These are phyloP conservation scores for Phaffomyces thermotolerans DNA, from an alignment of 805 yeast species.

Conservation along the genomic window DNA sequence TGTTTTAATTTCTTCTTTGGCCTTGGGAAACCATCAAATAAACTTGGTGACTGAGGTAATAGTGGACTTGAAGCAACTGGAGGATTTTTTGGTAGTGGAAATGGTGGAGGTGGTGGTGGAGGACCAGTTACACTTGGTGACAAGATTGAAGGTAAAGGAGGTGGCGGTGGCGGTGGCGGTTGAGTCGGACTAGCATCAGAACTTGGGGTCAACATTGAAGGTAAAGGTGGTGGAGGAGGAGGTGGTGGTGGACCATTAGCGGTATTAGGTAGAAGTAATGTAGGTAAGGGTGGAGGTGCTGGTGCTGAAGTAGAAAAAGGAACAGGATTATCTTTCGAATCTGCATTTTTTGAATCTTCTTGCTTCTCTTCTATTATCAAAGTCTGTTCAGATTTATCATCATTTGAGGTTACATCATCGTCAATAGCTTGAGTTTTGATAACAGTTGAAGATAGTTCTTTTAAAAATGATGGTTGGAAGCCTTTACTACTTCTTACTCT, in stretches of 20 bases:
- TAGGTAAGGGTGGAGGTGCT: constrained; percentile 8
- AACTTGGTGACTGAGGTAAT: constrained; percentile 10
- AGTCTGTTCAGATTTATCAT: not conserved
- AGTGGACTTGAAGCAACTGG: constrained; percentile 14
- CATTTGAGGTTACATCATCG: not conserved
- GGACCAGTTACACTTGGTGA: constrained; percentile 12
- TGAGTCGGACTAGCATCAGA: constrained; percentile 14
- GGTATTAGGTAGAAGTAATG: constrained; percentile 24
- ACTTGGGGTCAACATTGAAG: constrained; percentile 15
- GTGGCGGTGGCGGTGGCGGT: constrained; percentile 27
- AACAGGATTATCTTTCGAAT: constrained; percentile 1
- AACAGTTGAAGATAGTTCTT: constrained; percentile 47
- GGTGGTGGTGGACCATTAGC: not conserved
- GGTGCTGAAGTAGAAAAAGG: constrained; percentile 1
- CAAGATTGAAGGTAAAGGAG: no score
- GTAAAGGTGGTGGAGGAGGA: constrained; percentile 27
- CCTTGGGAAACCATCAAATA: constrained; percentile 10
- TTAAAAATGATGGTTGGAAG: constrained; percentile 43
- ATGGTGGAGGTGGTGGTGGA: constrained; percentile 24
- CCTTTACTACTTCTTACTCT: constrained; percentile 28
- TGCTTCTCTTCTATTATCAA: constrained; percentile 3
- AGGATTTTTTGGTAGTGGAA: constrained; percentile 13
- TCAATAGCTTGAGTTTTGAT: constrained; percentile 27
- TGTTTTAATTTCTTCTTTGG: constrained; percentile 66
- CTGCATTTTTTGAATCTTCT: not conserved